Percentiles rank a stretch among this genome's conserved stretches.
phyloP scores from a whole-genome alignment of 2,329 filamentous ascomycete genomes.

The Botrytis squamosa region DNA sequence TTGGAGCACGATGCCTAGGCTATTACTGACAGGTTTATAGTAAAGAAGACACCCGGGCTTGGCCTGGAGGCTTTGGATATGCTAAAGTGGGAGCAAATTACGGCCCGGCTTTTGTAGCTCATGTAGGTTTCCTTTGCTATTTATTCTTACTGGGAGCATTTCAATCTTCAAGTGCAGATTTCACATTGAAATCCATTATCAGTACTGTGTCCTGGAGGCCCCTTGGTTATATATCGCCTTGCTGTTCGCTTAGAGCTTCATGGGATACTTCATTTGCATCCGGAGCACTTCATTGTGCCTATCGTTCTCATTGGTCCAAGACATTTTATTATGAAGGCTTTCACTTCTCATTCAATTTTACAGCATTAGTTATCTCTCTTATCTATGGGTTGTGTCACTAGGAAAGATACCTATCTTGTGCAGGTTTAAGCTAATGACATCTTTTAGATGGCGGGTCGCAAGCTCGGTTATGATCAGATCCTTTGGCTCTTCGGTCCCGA shows the following conservation, averaged over 20 bases:
- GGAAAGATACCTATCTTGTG: background rate
- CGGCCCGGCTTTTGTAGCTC: constrained; percentile 74
- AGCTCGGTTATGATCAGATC: constrained; percentile 78
- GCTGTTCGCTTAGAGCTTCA: background rate
- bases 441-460: constrained; percentile 59
- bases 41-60: constrained; percentile 79
- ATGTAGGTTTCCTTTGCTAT: background rate
- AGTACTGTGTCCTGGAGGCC: background rate
- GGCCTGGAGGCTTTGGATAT: constrained; percentile 90
- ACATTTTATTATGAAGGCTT: background rate
- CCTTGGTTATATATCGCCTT: background rate
- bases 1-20: too few relatives aligned
- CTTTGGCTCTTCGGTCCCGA: constrained; percentile 79
- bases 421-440: background rate
- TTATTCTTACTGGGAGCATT: background rate
- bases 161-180: background rate
- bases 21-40: background rate
- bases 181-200: background rate
- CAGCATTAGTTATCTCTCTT: background rate
- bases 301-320: background rate
- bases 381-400: background rate
- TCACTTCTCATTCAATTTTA: background rate
- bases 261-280: background rate
- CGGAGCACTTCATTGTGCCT: background rate
- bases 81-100: constrained; percentile 95